These are phyloP conservation scores for Penicillium waksmanii DNA, from an alignment of 495 filamentous ascomycete genomes.

Conservation along the genomic window DNA sequence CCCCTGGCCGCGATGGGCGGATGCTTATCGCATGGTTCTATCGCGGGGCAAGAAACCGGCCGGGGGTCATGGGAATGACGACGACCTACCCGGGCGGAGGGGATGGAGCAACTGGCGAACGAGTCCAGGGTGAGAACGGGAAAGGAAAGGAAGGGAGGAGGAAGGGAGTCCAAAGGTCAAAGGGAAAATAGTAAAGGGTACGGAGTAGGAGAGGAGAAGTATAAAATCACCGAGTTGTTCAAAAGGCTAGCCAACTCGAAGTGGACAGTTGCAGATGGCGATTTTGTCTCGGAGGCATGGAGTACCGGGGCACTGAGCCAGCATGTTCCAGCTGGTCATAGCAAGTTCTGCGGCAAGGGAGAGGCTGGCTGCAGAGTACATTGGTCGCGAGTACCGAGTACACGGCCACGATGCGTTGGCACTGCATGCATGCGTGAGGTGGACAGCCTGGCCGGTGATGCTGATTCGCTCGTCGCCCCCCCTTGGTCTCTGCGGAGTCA, in stretches of 20 bases:
- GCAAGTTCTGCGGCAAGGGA: constrained; percentile 16
- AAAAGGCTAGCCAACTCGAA: constrained; percentile 22
- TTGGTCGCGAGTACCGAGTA: constrained; percentile 23
- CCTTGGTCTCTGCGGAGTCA: constrained; percentile 29
- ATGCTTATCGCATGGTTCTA: constrained; percentile 39
- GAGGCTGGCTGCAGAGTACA: constrained; percentile 11
- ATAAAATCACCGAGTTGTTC: constrained; percentile 10
- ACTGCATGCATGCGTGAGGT: constrained; percentile 44
- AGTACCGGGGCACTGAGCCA: constrained; percentile 9
- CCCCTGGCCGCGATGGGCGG: constrained; percentile 25
- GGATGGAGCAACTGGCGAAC: constrained; percentile 4
- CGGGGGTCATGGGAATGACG: constrained; percentile 15
- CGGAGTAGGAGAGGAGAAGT: constrained; percentile 5
- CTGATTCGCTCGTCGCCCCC: constrained; percentile 40
- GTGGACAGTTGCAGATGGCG: constrained; percentile 26
- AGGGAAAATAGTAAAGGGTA: background rate
- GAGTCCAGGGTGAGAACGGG: constrained; percentile 27
- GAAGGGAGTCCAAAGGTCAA: background rate
- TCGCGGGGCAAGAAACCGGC: constrained; percentile 26
- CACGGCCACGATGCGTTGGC: constrained; percentile 30
- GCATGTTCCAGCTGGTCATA: constrained; percentile 1
- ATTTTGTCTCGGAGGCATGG: constrained; percentile 21
- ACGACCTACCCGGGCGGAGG: constrained; percentile 22
- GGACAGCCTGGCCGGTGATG: constrained; percentile 19
- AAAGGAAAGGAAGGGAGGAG: constrained; percentile 1